Evolutionary conservation across 108 stramenopile genomes (phyloP).

Genomic region (Parietichytrium sp.): DNA sequence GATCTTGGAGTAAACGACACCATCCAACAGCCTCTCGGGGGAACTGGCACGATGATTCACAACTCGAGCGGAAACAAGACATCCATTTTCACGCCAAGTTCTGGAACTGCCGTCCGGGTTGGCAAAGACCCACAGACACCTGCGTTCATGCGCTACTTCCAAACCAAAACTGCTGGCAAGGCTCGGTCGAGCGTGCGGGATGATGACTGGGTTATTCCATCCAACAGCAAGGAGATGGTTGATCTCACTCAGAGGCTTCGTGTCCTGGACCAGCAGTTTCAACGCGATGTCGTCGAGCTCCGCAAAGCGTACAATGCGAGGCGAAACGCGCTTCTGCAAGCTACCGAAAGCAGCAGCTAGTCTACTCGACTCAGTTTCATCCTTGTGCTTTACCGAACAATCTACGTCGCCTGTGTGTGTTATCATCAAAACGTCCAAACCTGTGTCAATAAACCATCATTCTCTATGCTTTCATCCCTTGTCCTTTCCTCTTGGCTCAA

Average conservation of each 20-base stretch:
- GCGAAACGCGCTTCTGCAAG: not conserved
- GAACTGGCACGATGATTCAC: not conserved
- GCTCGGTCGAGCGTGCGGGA: not conserved
- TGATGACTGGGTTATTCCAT: constrained; percentile 11
- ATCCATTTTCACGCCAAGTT: not conserved
- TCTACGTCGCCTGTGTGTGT: too few species aligned
- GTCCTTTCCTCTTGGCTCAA: too few species aligned
- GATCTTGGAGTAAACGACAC: too few species aligned
- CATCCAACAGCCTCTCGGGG: too few species aligned
- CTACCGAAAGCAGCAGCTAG: too few species aligned
- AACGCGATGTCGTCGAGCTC: constrained; percentile 33
- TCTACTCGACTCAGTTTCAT: too few species aligned
- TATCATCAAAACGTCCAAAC: too few species aligned
- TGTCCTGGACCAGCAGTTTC: constrained; percentile 6
- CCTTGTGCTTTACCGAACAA: too few species aligned
- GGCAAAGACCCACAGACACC: too few species aligned
- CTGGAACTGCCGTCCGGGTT: too few species aligned
- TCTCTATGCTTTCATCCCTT: too few species aligned
- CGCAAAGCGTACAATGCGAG: constrained; percentile 6
- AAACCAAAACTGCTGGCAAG: not conserved
- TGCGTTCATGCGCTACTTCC: constrained; percentile 22
- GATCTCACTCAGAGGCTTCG: constrained; percentile 1
- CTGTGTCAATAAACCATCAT: too few species aligned
- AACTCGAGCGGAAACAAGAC: not conserved
- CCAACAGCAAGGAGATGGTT: constrained; percentile 2